Evolutionary conservation across 176 grass and related monocot species (phyloP).

Genomic region (Bolboschoenus planiculmis): DNA sequence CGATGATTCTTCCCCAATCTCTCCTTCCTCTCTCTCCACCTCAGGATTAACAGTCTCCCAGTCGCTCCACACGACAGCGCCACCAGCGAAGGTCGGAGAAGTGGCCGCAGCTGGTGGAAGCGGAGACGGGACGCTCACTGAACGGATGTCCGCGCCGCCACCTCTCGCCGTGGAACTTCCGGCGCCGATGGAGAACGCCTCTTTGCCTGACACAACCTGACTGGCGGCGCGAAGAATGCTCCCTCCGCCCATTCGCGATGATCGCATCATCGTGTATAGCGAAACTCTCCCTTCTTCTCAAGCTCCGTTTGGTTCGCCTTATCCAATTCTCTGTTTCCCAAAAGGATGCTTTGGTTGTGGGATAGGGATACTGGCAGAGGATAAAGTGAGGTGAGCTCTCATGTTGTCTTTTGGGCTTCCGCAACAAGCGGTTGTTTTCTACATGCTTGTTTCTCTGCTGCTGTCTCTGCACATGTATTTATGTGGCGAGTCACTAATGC

Average conservation of each 20-base stretch:
- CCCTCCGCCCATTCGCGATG: slow-evolving; percentile 23
- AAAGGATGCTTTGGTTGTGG: background rate
- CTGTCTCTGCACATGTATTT: background rate
- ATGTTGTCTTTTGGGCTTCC: background rate
- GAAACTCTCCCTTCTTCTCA: background rate
- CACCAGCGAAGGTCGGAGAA: background rate
- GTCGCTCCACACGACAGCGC: background rate
- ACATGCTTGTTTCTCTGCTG: background rate
- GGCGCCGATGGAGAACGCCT: background rate
- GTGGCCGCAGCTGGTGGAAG: slow-evolving; percentile 24
- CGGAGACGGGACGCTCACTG: slow-evolving; percentile 27
- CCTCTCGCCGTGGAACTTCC: slow-evolving; percentile 21
- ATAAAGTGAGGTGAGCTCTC: background rate
- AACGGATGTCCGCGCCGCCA: background rate
- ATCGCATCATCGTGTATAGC: slow-evolving; percentile 40
- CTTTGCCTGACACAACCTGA: slow-evolving; percentile 14
- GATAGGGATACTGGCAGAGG: background rate
- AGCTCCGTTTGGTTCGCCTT: background rate
- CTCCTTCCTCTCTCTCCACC: background rate
- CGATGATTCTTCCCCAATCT: background rate
- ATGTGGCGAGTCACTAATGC: background rate
- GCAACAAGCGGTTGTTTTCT: background rate
- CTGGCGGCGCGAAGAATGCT: slow-evolving; percentile 33
- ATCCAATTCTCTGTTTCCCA: background rate
- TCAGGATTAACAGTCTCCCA: background rate